phyloP scores from a whole-genome alignment of 2,329 filamentous ascomycete species.

The Verruconis gallopava region DNA sequence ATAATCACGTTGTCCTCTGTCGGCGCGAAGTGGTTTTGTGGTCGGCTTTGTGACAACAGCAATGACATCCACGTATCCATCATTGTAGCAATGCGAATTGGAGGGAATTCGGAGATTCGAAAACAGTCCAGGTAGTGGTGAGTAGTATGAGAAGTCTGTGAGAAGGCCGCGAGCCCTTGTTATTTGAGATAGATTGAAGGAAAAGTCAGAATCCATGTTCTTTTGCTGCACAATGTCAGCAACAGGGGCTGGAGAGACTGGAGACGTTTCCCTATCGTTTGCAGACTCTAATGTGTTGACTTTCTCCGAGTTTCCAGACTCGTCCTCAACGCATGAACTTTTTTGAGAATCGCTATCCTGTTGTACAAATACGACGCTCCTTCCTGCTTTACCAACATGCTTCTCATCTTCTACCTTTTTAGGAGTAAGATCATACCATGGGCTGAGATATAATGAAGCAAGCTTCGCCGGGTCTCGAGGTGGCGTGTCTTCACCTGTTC shows the following conservation, averaged over 20 bases:
- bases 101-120: constrained; percentile 28
- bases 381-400: too few species aligned
- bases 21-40: constrained; percentile 24
- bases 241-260: background rate
- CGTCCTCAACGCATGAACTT: too few species aligned
- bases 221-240: background rate
- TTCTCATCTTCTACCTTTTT: too few species aligned
- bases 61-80: constrained; percentile 30
- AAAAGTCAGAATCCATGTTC: background rate
- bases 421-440: too few species aligned
- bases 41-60: constrained; percentile 27
- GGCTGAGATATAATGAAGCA: too few species aligned
- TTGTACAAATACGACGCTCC: too few species aligned
- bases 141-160: constrained; percentile 33
- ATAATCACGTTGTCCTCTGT: constrained; percentile 31
- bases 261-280: background rate
- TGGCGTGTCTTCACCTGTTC: too few species aligned
- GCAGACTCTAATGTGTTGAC: background rate
- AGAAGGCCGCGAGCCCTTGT: constrained; percentile 19
- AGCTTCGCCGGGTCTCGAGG: too few species aligned
- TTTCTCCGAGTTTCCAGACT: background rate
- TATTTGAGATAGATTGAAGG: background rate
- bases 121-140: constrained; percentile 27
- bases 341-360: too few species aligned
- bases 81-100: constrained; percentile 21